These are phyloP conservation scores for Amanita inopinata DNA, from an alignment of 768 basidiomycete species.

Conservation along the genomic window DNA sequence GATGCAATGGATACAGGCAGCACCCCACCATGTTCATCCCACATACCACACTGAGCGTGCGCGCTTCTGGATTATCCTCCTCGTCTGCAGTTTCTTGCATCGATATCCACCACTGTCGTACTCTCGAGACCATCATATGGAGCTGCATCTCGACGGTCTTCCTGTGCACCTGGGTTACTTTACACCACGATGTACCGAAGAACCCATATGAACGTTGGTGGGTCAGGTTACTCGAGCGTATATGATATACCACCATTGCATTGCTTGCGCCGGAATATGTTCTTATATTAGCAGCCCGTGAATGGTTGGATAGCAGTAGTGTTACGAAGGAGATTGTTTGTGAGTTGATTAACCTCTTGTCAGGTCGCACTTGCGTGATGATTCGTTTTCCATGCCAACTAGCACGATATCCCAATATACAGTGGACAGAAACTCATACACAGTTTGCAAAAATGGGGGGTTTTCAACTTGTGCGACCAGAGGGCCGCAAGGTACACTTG, in stretches of 20 bases:
- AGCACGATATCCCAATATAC: not conserved
- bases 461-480: not conserved
- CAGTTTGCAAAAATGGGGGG: not conserved
- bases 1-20: no score
- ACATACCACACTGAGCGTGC: no score
- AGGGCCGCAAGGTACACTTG: not conserved
- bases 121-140: not conserved
- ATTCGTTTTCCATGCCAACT: not conserved
- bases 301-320: not conserved
- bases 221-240: not conserved
- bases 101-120: not conserved
- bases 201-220: not conserved
- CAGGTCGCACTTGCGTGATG: not conserved
- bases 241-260: not conserved
- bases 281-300: not conserved
- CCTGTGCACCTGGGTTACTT: conserved; percentile 3
- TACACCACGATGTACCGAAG: conserved; percentile 1
- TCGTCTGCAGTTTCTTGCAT: no score
- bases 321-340: not conserved
- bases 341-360: not conserved
- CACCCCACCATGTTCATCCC: no score
- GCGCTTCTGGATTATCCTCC: no score
- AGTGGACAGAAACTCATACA: conserved; percentile 5
- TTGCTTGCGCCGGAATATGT: conserved; percentile 1
- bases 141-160: conserved; percentile 2